Base-by-base conservation (phyloP, 2,329 filamentous ascomycete genomes). In the Zarea fungicola region DNA sequence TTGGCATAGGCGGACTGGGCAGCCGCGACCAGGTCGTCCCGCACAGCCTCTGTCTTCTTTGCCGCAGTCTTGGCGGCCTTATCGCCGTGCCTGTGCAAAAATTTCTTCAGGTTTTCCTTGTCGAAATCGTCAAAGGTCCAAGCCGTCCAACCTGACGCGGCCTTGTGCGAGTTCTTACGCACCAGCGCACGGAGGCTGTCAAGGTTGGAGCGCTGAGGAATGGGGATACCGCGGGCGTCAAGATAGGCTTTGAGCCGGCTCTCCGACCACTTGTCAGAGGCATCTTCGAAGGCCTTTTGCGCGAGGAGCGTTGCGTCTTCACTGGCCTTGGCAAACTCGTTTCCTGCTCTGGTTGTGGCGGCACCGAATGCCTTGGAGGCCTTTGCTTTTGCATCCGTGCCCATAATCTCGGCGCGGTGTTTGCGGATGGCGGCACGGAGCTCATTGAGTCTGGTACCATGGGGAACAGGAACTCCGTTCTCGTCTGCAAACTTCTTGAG, bases 401-500 rank as follows among this genome's bases (percentile, higher is more conserved):
- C 84, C 16, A 84, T 73, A 39, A 92, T 73, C 51, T 83, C 74
- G 51, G 86, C 84, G 51, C 87, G 85, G 70, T 95, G 81, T 76
- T 93, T 95, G 64, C 92, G 89, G 55, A 92, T 85, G 54, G 97
- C 80, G 46, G 92, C 90, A 46, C 95, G 76, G 22, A 97, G 79
- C 68, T 99, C 92, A 61, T 96, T 95, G 58, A 81, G 75, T 75
- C 87, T 91, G 62, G 88, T 95, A 41, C 92, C 93, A 64, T 97
- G 92, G 9, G 93, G 93, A 43, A 96, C 89, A 11, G 62, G 66
- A 63, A 99, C 86, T 50, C 83, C 82, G 59, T 97, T 93, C 77
- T 91, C 89, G 73, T 97, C 92, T 48, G 83, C 83, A 73, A 93
- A 97, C 54, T 89, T 85, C 77, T 97, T 97, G 65, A 99, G 78